phyloP scores from a whole-genome alignment of 2,329 filamentous ascomycete species.

The Colletotrichum somersetense region DNA sequence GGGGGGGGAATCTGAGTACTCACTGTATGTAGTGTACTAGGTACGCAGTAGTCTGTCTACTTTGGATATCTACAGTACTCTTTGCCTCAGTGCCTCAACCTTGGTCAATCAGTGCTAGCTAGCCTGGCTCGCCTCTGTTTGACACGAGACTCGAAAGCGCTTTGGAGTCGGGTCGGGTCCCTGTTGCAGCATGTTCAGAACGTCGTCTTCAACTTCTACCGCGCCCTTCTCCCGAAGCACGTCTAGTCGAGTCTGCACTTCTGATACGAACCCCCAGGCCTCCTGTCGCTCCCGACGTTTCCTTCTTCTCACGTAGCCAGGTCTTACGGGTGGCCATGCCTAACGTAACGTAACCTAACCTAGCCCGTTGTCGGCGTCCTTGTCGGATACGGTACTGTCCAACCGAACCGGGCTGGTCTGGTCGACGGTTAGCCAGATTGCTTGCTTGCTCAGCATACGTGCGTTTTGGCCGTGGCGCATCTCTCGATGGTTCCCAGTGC shows the following conservation, averaged over 20 bases:
- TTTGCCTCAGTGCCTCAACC: not conserved
- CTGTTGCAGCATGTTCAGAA: slow-evolving; percentile 1
- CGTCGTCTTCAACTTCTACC: not conserved
- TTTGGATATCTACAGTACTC: not conserved
- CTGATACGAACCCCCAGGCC: not conserved
- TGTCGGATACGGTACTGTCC: slow-evolving; percentile 7
- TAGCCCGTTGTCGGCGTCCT: not conserved
- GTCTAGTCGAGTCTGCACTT: not conserved
- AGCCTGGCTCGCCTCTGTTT: not conserved
- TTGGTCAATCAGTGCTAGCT: not conserved
- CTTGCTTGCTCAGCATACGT: not conserved
- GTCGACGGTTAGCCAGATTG: not conserved
- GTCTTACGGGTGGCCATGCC: slow-evolving; percentile 5
- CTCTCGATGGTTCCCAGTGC: not conserved
- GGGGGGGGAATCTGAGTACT: too few relatives aligned
- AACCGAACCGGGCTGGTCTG: not conserved
- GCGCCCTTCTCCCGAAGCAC: not conserved
- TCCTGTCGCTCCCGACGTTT: not conserved
- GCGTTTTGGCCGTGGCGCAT: not conserved
- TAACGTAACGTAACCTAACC: slow-evolving; percentile 5
- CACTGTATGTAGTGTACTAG: too few relatives aligned
- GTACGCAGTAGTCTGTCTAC: not conserved
- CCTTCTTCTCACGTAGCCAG: not conserved
- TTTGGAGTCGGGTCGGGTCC: not conserved
- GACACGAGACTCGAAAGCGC: not conserved